phyloP scores from a whole-genome alignment of 164 flowering plant genomes.

The Liriodendron chinense region DNA sequence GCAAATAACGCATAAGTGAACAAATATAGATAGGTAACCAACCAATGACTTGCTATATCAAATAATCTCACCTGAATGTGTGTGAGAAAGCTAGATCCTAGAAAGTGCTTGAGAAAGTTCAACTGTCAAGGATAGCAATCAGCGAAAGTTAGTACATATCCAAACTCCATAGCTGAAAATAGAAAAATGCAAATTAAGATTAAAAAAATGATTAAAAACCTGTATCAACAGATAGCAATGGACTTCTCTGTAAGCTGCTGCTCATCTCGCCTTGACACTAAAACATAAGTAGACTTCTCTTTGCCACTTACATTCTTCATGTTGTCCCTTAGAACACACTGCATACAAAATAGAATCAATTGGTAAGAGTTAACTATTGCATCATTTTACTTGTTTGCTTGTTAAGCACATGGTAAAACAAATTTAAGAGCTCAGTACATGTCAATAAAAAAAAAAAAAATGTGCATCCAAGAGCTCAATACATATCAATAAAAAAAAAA shows the following conservation, averaged over 20 bases:
- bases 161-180: too few species aligned
- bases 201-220: constrained; percentile 30
- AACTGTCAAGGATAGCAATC: constrained; percentile 37
- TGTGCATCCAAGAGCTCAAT: too few species aligned
- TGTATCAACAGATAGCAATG: constrained; percentile 51
- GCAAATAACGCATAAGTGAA: too few species aligned
- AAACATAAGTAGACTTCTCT: constrained; percentile 53
- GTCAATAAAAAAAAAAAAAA: too few species aligned
- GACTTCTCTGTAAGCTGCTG: constrained; percentile 46
- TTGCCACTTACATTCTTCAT: constrained; percentile 43
- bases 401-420: neutral
- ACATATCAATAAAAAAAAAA: too few species aligned
- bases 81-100: constrained; percentile 84
- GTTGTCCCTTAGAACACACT: constrained; percentile 72
- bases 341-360: constrained; percentile 15
- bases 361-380: neutral
- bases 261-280: constrained; percentile 54
- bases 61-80: constrained; percentile 74
- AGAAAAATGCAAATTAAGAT: neutral
- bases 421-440: neutral
- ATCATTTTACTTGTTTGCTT: neutral
- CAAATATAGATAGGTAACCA: too few species aligned
- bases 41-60: too few species aligned
- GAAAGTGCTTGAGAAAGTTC: constrained; percentile 82
- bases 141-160: neutral